Percentiles rank a stretch among this genome's conserved stretches.
Evolutionary conservation across 192 early-diverging fungal species (phyloP).

Genomic region (Spinellus fusiger): DNA sequence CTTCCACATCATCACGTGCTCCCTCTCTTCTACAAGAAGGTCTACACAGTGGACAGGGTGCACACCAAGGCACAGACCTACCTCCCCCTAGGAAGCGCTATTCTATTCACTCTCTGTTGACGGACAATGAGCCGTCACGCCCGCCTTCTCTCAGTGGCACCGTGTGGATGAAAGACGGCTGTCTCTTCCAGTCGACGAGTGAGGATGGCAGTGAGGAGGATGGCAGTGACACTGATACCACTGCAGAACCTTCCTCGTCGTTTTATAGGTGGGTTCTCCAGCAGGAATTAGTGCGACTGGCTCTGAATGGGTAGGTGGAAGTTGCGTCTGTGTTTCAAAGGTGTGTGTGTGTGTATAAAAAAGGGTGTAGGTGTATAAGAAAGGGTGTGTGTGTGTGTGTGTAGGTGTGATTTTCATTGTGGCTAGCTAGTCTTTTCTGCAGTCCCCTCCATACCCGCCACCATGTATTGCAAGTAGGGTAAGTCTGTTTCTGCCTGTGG

Average conservation of each 20-base stretch:
- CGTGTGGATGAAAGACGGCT: conserved; percentile 5
- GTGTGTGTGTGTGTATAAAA: neutral
- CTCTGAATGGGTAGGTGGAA: conserved; percentile 18
- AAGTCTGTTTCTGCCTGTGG: neutral
- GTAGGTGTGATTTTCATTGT: conserved; percentile 2
- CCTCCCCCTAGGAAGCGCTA: neutral
- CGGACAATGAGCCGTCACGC: neutral
- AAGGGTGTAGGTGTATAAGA: neutral
- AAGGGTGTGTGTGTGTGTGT: neutral
- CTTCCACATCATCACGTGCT: neutral
- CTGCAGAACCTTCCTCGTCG: neutral
- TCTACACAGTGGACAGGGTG: no score
- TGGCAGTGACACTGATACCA: neutral
- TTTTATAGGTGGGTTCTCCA: conserved; percentile 1
- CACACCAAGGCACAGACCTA: no score
- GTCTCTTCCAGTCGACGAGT: neutral
- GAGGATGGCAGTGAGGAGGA: neutral
- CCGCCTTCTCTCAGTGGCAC: conserved; percentile 3
- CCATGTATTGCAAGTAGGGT: conserved; percentile 23
- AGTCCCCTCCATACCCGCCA: no score
- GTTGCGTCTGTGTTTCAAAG: neutral
- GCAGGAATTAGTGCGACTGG: conserved; percentile 9
- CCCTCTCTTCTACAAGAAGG: neutral
- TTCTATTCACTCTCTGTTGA: neutral
- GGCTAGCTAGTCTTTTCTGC: no score